These are phyloP conservation scores for Vitellaria paradoxa DNA, from an alignment of 179 eudicot genomes.

Conservation along the genomic window DNA sequence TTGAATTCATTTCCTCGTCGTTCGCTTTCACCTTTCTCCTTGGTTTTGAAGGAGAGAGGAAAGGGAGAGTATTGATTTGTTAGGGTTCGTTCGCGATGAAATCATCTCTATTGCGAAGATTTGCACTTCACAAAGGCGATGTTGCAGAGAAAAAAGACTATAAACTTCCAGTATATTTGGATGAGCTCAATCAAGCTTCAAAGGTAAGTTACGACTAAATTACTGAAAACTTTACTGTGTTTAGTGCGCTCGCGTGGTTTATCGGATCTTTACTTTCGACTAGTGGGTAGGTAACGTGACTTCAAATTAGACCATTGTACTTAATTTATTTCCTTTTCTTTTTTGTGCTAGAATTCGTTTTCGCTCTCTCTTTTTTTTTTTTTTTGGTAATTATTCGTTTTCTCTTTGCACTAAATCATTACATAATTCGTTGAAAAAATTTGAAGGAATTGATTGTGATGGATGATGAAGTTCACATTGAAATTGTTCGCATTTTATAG, in stretches of 20 bases:
- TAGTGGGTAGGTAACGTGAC: background rate
- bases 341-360: background rate
- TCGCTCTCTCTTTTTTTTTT: background rate
- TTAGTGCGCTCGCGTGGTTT: background rate
- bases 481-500: no score
- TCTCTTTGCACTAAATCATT: no score
- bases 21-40: no score
- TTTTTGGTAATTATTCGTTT: no score
- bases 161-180: constrained; percentile 34
- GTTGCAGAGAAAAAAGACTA: constrained; percentile 50
- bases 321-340: background rate
- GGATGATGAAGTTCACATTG: no score
- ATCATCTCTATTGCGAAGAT: constrained; percentile 62
- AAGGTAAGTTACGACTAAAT: constrained; percentile 33
- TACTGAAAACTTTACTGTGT: background rate
- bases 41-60: no score
- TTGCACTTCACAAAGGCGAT: constrained; percentile 51
- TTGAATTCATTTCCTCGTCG: no score
- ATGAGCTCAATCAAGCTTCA: constrained; percentile 73
- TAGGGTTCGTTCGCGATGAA: constrained; percentile 38
- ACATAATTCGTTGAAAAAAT: no score
- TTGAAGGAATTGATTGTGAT: no score
- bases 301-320: background rate
- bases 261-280: background rate
- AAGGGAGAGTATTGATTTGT: no score